Evolutionary conservation across 2,329 filamentous ascomycete genomes (phyloP).

Genomic region (Fusarium bulbicola): DNA sequence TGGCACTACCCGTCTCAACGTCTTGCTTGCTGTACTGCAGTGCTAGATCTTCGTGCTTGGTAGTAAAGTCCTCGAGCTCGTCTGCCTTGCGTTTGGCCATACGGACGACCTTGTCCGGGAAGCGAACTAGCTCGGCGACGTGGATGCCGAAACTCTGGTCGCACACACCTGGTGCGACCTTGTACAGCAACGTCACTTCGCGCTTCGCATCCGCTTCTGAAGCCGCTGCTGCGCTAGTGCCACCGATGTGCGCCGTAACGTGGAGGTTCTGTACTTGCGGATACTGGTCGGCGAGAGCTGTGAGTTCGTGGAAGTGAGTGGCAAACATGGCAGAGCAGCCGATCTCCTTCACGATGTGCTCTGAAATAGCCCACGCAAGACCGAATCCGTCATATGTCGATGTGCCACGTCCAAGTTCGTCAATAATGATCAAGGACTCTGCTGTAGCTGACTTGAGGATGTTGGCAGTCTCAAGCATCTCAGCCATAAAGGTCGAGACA

Average conservation of each 20-base stretch:
- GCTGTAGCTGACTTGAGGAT: constrained; percentile 96
- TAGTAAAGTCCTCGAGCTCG: constrained; percentile 94
- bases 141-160: constrained; percentile 99
- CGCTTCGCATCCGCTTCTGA: constrained; percentile 61
- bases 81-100: constrained; percentile 99
- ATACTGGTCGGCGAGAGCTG: constrained; percentile 86
- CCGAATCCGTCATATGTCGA: constrained; percentile 99
- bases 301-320: constrained; percentile 98
- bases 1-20: constrained; percentile 84
- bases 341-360: constrained; percentile 96
- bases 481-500: constrained; percentile 98
- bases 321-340: constrained; percentile 95
- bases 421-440: constrained; percentile 97
- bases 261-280: constrained; percentile 92
- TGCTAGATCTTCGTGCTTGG: constrained; percentile 72
- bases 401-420: constrained; percentile 94
- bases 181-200: constrained; percentile 95
- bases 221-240: constrained; percentile 51
- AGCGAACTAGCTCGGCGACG: constrained; percentile 94
- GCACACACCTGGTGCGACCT: constrained; percentile 93
- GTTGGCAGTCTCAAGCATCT: constrained; percentile 99
- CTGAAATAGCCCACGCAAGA: constrained; percentile 98
- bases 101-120: constrained; percentile 95
- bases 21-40: constrained; percentile 80
- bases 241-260: constrained; percentile 90